Percentiles rank a stretch among this genome's conserved stretches.
phyloP scores from a whole-genome alignment of 306 rosid genomes.

The Crotalaria pallida region DNA sequence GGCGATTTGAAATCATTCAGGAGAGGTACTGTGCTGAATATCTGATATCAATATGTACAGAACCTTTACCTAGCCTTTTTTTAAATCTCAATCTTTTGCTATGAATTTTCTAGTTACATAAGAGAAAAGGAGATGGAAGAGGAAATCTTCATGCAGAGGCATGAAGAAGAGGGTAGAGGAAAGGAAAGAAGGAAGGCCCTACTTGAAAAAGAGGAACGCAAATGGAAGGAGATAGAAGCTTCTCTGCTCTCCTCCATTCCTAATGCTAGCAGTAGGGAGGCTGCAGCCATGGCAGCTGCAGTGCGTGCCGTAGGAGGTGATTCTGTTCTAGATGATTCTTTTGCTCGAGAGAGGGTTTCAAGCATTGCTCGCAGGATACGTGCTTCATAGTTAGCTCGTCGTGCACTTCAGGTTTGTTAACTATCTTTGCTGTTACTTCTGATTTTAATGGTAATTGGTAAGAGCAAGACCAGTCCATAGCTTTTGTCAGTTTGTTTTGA shows the following conservation, averaged over 20 bases:
- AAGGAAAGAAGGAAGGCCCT: constrained; percentile 98
- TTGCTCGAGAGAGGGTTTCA: constrained; percentile 97
- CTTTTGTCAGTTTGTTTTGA: neutral
- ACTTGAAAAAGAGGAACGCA: constrained; percentile 95
- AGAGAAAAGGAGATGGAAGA: constrained; percentile 99
- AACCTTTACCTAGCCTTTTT: neutral
- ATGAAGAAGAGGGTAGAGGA: constrained; percentile 99
- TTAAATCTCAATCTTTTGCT: constrained; percentile 21
- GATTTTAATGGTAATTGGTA: neutral
- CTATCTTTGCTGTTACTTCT: constrained; percentile 13
- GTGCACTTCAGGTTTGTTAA: constrained; percentile 79
- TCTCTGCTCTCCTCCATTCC: constrained; percentile 92
- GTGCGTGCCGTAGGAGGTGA: constrained; percentile 99
- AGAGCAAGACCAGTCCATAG: neutral
- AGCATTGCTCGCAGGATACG: constrained; percentile 97
- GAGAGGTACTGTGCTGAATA: constrained; percentile 60
- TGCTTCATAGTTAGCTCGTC: constrained; percentile 77
- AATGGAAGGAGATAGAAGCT: constrained; percentile 99
- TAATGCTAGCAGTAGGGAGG: constrained; percentile 96
- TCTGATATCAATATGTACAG: neutral
- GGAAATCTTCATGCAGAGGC: constrained; percentile 93
- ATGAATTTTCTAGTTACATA: constrained; percentile 61
- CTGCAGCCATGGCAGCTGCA: constrained; percentile 98
- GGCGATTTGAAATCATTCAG: constrained; percentile 93
- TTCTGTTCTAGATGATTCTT: constrained; percentile 95